Evolutionary conservation across 2,329 filamentous ascomycete species (phyloP).

Genomic region (Hypoxylon sp.): DNA sequence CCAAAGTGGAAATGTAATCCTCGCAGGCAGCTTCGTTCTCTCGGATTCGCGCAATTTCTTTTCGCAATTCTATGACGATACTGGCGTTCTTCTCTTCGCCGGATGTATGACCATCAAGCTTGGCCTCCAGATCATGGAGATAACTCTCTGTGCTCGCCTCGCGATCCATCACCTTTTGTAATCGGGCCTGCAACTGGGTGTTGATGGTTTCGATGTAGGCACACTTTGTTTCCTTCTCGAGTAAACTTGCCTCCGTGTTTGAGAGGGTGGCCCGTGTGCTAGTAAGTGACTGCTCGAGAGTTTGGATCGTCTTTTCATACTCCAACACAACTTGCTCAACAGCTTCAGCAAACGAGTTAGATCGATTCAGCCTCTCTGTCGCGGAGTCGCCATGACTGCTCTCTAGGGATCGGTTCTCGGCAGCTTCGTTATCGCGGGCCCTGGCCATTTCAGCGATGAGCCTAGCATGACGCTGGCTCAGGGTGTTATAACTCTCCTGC

Average conservation of each 20-base stretch:
- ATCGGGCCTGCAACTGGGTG: slow-evolving; percentile 85
- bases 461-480: slow-evolving; percentile 94
- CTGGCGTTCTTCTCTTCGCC: slow-evolving; percentile 94
- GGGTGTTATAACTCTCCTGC: slow-evolving; percentile 93
- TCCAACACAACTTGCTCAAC: slow-evolving; percentile 97
- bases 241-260: slow-evolving; percentile 84
- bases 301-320: slow-evolving; percentile 98
- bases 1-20: slow-evolving; percentile 96
- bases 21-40: slow-evolving; percentile 93
- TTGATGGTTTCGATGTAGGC: slow-evolving; percentile 95
- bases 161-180: slow-evolving; percentile 94
- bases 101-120: slow-evolving; percentile 89
- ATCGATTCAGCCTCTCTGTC: slow-evolving; percentile 90
- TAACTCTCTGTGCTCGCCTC: slow-evolving; percentile 94
- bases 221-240: slow-evolving; percentile 95
- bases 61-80: slow-evolving; percentile 88
- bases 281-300: slow-evolving; percentile 89
- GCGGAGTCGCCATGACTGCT: slow-evolving; percentile 81
- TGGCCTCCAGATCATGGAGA: slow-evolving; percentile 89
- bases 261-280: slow-evolving; percentile 88
- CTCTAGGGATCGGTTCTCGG: slow-evolving; percentile 71
- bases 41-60: slow-evolving; percentile 87
- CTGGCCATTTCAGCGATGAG: slow-evolving; percentile 94
- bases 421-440: slow-evolving; percentile 78
- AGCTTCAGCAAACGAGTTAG: slow-evolving; percentile 94